Conservation (phyloP, 2,329 filamentous ascomycete species). For the Paramyrothecium roridum region DNA sequence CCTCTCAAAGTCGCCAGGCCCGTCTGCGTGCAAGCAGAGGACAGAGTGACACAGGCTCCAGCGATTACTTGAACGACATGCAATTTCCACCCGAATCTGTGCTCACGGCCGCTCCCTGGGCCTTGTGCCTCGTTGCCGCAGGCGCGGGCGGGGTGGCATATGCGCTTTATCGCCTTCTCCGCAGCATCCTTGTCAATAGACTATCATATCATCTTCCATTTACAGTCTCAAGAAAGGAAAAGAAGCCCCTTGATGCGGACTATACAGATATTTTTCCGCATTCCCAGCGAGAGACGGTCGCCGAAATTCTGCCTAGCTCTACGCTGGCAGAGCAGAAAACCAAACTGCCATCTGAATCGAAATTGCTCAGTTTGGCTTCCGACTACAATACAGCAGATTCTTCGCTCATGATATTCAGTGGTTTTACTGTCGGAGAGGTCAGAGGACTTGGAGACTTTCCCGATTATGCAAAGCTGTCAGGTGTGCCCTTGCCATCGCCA, state of each 20-base stretch:
- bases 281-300: slow-evolving; percentile 14
- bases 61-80: no score
- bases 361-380: slow-evolving; percentile 23
- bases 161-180: no score
- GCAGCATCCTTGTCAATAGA: no score
- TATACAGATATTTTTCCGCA: slow-evolving; percentile 23
- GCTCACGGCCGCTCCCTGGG: no score
- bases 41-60: no score
- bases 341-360: background rate
- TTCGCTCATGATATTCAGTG: slow-evolving; percentile 57
- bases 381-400: slow-evolving; percentile 28
- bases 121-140: no score
- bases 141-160: no score
- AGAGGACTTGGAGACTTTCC: slow-evolving; percentile 72
- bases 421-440: slow-evolving; percentile 69
- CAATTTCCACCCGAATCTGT: no score
- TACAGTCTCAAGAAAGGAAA: no score
- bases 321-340: background rate
- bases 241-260: slow-evolving; percentile 5
- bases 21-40: no score
- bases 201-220: no score
- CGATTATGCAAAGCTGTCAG: slow-evolving; percentile 72
- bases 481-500: slow-evolving; percentile 66
- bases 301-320: background rate
- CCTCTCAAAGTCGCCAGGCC: no score